Percentiles rank a stretch among this genome's conserved stretches.
Conservation (phyloP, 2,329 filamentous ascomycete species). For the Pseudogymnoascus sp. region DNA sequence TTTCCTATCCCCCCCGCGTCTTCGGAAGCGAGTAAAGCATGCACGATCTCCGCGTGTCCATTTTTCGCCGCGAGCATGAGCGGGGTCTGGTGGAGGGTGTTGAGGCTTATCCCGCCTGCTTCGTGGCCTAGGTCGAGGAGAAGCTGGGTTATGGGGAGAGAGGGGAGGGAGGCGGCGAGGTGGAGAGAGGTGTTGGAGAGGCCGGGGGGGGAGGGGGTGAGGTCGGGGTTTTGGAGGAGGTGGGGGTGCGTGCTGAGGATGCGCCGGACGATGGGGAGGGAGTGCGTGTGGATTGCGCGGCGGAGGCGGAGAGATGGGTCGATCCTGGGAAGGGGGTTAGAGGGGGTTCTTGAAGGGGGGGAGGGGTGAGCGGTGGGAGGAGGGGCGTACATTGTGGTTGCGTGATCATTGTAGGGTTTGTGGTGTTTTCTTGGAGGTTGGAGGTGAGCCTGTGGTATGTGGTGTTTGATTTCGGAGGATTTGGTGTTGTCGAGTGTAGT, state of each 20-base stretch:
- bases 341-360: neutral
- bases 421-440: neutral
- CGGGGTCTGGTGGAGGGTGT: slow-evolving; percentile 72
- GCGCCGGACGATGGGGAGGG: slow-evolving; percentile 60
- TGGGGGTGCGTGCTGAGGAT: slow-evolving; percentile 66
- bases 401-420: neutral
- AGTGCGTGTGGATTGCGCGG: slow-evolving; percentile 70
- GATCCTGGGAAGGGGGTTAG: slow-evolving; percentile 47
- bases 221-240: slow-evolving; percentile 72
- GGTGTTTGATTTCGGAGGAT: neutral
- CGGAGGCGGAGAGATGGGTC: slow-evolving; percentile 69
- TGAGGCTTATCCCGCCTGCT: slow-evolving; percentile 58
- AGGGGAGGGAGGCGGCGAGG: slow-evolving; percentile 66
- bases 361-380: neutral
- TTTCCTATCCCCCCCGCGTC: slow-evolving; percentile 47
- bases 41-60: slow-evolving; percentile 66
- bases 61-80: slow-evolving; percentile 67
- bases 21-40: slow-evolving; percentile 52
- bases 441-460: neutral
- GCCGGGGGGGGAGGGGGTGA: slow-evolving; percentile 43
- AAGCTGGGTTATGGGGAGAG: slow-evolving; percentile 58
- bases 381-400: neutral
- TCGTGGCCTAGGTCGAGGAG: slow-evolving; percentile 73
- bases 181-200: slow-evolving; percentile 81
- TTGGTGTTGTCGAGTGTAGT: neutral